Conservation (phyloP, 2,329 filamentous ascomycete species). For the Phialophora chinensis region DNA sequence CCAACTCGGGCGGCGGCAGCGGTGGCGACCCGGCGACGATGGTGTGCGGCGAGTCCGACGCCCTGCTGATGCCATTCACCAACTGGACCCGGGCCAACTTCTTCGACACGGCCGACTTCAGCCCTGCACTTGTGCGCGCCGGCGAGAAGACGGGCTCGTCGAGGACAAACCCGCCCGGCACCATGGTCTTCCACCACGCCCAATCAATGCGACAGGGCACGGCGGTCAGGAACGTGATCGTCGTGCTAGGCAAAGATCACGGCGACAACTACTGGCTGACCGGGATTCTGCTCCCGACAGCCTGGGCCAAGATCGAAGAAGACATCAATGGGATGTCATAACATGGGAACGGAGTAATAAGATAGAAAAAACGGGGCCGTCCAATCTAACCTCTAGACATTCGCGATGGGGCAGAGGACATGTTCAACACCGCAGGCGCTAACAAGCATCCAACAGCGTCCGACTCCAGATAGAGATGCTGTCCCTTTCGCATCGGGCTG, state of each 20-base stretch:
- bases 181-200: conserved; percentile 2
- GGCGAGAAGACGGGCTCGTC: conserved; percentile 1
- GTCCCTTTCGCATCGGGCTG: no score
- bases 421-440: no score
- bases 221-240: neutral
- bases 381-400: no score
- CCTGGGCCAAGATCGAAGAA: conserved; percentile 8
- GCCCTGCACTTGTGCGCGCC: conserved; percentile 3
- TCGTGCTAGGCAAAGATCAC: conserved; percentile 7
- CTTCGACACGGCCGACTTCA: conserved; percentile 3
- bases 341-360: no score
- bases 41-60: conserved; percentile 4
- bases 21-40: neutral
- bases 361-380: no score
- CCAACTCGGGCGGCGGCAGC: no score
- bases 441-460: no score
- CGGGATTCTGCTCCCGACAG: conserved; percentile 1
- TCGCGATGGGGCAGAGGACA: no score
- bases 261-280: conserved; percentile 7
- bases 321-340: neutral
- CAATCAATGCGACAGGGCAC: conserved; percentile 4
- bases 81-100: conserved; percentile 14
- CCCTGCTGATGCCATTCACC: conserved; percentile 8
- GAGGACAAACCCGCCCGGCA: conserved; percentile 2
- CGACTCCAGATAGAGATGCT: no score